Conservation (phyloP, 2,329 filamentous ascomycete genomes). For the Raffaelea deltoideospora region DNA sequence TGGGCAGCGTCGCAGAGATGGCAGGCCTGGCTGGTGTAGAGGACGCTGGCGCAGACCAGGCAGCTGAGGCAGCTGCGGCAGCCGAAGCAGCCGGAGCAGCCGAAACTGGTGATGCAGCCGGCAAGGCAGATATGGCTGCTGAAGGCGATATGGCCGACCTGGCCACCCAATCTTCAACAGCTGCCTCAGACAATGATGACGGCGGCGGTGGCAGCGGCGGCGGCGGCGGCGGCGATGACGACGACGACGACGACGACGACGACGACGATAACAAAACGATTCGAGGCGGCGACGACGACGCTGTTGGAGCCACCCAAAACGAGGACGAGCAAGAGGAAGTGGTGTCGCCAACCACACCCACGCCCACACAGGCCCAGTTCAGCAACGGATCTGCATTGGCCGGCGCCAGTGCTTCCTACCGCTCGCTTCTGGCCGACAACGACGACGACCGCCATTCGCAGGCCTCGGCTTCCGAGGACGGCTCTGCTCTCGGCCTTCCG, state of each 20-base stretch:
- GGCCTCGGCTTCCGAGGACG: conserved; percentile 36
- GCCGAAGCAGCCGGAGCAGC: neutral
- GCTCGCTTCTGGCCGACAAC: conserved; percentile 8
- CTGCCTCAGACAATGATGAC: no score
- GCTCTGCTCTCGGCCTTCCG: conserved; percentile 33
- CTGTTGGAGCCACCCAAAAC: neutral
- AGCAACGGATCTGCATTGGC: no score
- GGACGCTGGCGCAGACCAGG: no score
- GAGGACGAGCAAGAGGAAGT: no score
- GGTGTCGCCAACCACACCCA: no score
- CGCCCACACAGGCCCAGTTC: no score
- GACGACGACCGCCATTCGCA: neutral
- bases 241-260: conserved; percentile 19
- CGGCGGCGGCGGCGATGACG: neutral
- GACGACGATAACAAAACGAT: conserved; percentile 29
- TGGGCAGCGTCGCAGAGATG: no score
- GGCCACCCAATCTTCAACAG: no score
- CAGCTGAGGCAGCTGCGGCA: no score
- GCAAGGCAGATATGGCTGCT: no score
- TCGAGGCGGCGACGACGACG: conserved; percentile 18
- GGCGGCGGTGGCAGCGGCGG: neutral
- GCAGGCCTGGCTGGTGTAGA: neutral
- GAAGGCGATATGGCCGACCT: no score
- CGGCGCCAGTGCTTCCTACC: no score
- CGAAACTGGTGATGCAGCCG: neutral